A percentile compares a stretch with the other conserved stretches of the same genome.
Conservation (phyloP, 2,329 filamentous ascomycete genomes). For the Thermothelomyces thermophilus region DNA sequence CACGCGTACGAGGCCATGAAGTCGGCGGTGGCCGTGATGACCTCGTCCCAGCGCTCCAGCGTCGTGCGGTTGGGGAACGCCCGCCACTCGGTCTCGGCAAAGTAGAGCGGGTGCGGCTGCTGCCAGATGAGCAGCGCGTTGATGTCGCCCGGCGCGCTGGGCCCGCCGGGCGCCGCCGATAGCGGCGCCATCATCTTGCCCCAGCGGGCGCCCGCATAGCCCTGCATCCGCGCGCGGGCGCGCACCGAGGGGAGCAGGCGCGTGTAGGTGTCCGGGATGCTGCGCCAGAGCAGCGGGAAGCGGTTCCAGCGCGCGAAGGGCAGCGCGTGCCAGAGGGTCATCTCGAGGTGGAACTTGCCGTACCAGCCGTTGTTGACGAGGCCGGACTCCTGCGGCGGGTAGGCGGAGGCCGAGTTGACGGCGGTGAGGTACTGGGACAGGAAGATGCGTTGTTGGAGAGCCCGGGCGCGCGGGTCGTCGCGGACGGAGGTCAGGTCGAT, state of each 20-base stretch:
- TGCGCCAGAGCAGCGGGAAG: slow-evolving; percentile 39
- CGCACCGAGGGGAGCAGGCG: slow-evolving; percentile 38
- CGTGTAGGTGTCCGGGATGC: slow-evolving; percentile 39
- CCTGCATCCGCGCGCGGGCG: slow-evolving; percentile 34
- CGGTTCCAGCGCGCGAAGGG: slow-evolving; percentile 47
- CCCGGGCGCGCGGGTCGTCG: slow-evolving; percentile 36
- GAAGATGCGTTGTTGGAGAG: slow-evolving; percentile 47
- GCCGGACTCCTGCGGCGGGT: slow-evolving; percentile 41
- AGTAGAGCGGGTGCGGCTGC: slow-evolving; percentile 54
- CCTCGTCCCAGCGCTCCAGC: slow-evolving; percentile 45
- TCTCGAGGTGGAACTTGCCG: slow-evolving; percentile 50
- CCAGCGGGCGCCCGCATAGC: slow-evolving; percentile 40
- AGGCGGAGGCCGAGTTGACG: slow-evolving; percentile 44
- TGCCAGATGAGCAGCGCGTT: slow-evolving; percentile 58
- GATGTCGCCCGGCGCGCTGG: slow-evolving; percentile 52
- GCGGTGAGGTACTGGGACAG: slow-evolving; percentile 48
- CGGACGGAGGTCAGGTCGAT: slow-evolving; percentile 39
- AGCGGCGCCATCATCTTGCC: slow-evolving; percentile 52
- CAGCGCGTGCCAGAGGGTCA: slow-evolving; percentile 47
- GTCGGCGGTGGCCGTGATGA: slow-evolving; percentile 47
- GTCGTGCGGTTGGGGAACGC: slow-evolving; percentile 37
- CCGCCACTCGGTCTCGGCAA: slow-evolving; percentile 51
- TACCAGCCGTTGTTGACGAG: slow-evolving; percentile 51
- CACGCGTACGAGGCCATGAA: slow-evolving; percentile 55
- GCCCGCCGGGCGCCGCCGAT: slow-evolving; percentile 29